Percentiles rank a stretch among this genome's conserved stretches.
phyloP scores from a whole-genome alignment of 1,284 basidiomycete species.

The Ustilago sp. region DNA sequence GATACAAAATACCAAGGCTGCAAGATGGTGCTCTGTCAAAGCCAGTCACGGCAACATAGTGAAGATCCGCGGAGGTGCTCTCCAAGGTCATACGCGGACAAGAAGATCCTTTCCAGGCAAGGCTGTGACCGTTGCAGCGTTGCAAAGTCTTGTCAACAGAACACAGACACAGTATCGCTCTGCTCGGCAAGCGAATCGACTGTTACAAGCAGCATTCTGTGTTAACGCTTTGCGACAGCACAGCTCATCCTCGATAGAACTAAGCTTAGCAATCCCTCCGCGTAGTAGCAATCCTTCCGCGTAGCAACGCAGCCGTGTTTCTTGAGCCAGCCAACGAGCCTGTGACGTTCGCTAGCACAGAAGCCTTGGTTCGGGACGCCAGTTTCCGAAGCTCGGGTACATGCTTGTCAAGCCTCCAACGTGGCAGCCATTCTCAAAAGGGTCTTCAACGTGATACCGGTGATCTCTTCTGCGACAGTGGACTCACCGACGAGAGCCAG shows the following conservation, averaged over 20 bases:
- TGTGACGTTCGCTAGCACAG: no score
- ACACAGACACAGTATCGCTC: no score
- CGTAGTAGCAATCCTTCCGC: no score
- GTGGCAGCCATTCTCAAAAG: neutral
- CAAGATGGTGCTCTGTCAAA: neutral
- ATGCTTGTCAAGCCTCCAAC: neutral
- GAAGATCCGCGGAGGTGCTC: slow-evolving; percentile 1
- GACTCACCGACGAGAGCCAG: neutral
- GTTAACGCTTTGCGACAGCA: no score
- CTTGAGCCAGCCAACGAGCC: no score
- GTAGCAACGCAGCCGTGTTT: no score
- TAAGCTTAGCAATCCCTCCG: no score
- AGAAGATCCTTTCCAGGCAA: slow-evolving; percentile 3
- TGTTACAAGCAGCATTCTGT: no score
- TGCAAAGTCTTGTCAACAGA: neutral
- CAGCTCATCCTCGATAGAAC: no score
- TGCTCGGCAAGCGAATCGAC: no score
- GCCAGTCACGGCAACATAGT: neutral
- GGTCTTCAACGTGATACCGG: neutral
- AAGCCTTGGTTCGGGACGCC: neutral
- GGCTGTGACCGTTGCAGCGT: neutral
- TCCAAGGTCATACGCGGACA: slow-evolving; percentile 1
- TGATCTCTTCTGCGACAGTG: neutral
- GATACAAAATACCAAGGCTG: neutral
- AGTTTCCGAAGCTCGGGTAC: neutral